Evolutionary conservation across 139 green algal genomes (phyloP).

Genomic region (Auxenochlorella pyrenoidosa): DNA sequence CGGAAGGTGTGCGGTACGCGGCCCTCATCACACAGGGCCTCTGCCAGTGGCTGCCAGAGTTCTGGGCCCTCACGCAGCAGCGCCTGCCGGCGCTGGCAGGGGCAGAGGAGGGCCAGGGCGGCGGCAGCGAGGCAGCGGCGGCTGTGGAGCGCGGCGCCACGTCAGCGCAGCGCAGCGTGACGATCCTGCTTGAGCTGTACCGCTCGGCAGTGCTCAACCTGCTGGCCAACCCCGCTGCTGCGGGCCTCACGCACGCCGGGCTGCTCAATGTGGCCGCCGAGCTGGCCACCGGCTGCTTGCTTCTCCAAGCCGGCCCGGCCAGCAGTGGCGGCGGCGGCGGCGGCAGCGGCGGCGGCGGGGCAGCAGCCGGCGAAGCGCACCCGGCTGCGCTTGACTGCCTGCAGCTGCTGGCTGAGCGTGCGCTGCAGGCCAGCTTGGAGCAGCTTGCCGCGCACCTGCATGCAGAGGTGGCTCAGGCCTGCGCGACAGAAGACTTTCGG

Average conservation of each 20-base stretch:
- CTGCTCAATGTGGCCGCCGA: constrained; percentile 6
- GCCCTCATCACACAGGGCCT: not conserved
- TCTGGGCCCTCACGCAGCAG: constrained; percentile 25
- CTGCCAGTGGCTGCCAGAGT: constrained; percentile 21
- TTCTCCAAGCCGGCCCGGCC: not conserved
- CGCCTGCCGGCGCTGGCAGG: constrained; percentile 7
- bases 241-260: not conserved
- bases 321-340: not conserved
- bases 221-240: not conserved
- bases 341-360: not conserved
- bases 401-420: constrained; percentile 27
- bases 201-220: not conserved
- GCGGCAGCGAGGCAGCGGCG: not conserved
- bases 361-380: not conserved
- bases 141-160: constrained; percentile 3
- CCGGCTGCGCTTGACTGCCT: not conserved
- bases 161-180: not conserved
- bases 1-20: not conserved
- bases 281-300: not conserved
- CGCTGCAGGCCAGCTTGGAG: constrained; percentile 19
- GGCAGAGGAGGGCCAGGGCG: no score
- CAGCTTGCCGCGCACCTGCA: constrained; percentile 9
- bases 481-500: constrained; percentile 11
- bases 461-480: not conserved
- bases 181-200: not conserved